These are phyloP conservation scores for Ascochyta clinopodiicola DNA, from an alignment of 2,329 filamentous ascomycete genomes.

Conservation along the genomic window DNA sequence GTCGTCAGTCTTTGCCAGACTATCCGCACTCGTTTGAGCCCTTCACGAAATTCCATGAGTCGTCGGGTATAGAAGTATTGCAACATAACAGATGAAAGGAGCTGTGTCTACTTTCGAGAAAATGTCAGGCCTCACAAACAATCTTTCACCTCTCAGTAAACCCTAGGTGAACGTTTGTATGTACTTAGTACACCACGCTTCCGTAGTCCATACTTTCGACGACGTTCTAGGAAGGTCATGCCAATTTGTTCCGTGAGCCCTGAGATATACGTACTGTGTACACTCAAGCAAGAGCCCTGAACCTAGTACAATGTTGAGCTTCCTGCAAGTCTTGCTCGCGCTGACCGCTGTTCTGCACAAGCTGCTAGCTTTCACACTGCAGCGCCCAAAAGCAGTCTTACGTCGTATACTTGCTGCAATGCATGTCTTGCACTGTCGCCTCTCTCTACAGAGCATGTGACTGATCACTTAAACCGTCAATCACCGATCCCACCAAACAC, in stretches of 20 bases:
- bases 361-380: background rate
- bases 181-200: background rate
- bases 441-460: background rate
- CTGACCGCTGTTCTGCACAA: slow-evolving; percentile 18
- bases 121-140: background rate
- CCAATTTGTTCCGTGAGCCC: no score
- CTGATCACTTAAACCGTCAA: no score
- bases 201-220: background rate
- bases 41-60: slow-evolving; percentile 40
- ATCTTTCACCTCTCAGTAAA: background rate
- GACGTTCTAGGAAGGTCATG: no score
- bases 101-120: background rate
- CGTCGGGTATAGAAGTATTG: slow-evolving; percentile 43
- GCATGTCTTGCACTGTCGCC: background rate
- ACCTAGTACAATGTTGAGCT: background rate
- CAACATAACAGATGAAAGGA: slow-evolving; percentile 27
- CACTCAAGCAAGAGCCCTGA: background rate
- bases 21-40: slow-evolving; percentile 48
- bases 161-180: background rate
- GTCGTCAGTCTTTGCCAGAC: slow-evolving; percentile 46
- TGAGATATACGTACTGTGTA: no score
- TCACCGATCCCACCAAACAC: no score
- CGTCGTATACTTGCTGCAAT: background rate
- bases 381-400: background rate
- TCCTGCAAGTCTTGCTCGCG: background rate